These are phyloP conservation scores for Pisolithus albus DNA, from an alignment of 768 basidiomycete genomes.

Conservation along the genomic window DNA sequence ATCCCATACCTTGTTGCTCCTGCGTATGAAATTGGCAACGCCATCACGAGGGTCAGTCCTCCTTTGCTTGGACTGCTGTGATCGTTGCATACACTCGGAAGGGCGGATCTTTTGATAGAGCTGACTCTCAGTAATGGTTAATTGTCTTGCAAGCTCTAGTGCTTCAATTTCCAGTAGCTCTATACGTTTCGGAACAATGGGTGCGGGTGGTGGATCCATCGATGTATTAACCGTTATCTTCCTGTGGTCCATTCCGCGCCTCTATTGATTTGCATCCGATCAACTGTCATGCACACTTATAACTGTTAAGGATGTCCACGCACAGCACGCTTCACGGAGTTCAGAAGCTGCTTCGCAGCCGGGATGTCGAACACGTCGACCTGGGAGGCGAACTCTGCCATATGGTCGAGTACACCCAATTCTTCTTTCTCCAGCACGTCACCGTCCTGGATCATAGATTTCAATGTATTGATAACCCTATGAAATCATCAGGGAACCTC, in stretches of 20 bases:
- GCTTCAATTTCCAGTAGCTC: conserved; percentile 57
- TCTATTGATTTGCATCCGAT: conserved; percentile 2
- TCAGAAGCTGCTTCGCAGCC: conserved; percentile 45
- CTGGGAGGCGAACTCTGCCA: conserved; percentile 46
- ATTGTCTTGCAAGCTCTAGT: conserved; percentile 58
- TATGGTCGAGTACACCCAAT: conserved; percentile 41
- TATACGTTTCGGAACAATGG: conserved; percentile 41
- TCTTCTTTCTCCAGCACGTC: conserved; percentile 52
- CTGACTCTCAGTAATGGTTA: conserved; percentile 58
- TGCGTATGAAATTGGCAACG: conserved; percentile 50
- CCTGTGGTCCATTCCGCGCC: conserved; percentile 29
- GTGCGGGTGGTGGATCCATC: conserved; percentile 40
- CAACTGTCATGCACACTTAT: neutral
- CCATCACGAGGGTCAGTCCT: conserved; percentile 40
- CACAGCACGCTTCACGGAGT: conserved; percentile 45
- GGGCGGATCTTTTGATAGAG: conserved; percentile 54
- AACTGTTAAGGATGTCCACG: conserved; percentile 15
- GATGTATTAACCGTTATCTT: conserved; percentile 31
- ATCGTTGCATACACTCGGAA: conserved; percentile 55
- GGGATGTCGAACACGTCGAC: conserved; percentile 33
- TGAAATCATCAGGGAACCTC: neutral
- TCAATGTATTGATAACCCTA: conserved; percentile 61
- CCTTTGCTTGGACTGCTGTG: conserved; percentile 31
- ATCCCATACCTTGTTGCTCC: conserved; percentile 44
- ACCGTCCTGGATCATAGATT: conserved; percentile 51